These are phyloP conservation scores for Neurospora sp. DNA, from an alignment of 495 filamentous ascomycete species.

Conservation along the genomic window DNA sequence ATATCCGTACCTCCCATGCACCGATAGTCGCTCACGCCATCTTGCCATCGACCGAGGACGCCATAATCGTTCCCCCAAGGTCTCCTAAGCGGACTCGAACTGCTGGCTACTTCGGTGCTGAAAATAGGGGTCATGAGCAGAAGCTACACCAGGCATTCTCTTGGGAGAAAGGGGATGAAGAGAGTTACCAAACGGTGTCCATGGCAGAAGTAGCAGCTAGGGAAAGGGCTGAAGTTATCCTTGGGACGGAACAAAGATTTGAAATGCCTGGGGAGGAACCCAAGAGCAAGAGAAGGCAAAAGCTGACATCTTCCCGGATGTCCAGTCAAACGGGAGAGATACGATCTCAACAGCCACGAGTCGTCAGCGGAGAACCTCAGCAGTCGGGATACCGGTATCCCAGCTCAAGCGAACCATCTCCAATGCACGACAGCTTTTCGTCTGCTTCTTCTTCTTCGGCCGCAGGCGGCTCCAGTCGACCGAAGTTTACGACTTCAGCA, in stretches of 20 bases:
- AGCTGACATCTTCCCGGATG: not conserved
- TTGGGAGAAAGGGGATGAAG: not conserved
- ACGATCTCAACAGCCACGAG: not conserved
- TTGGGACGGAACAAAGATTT: not conserved
- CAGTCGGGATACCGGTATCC: not conserved
- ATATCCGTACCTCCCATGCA: not conserved
- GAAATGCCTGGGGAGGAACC: not conserved
- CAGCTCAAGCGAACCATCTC: not conserved
- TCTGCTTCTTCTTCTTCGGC: not conserved
- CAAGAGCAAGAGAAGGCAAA: constrained; percentile 1
- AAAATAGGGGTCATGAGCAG: not conserved
- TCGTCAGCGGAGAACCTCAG: not conserved
- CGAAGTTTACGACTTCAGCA: not conserved
- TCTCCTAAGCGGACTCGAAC: constrained; percentile 13
- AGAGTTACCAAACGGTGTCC: not conserved
- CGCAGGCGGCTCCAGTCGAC: not conserved
- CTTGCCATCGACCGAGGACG: not conserved
- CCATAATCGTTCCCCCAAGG: constrained; percentile 12
- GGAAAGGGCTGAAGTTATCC: not conserved
- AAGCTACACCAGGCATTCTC: not conserved
- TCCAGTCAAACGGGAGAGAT: not conserved
- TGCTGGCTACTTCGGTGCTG: not conserved
- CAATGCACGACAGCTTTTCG: not conserved
- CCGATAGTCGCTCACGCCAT: not conserved
- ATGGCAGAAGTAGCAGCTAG: not conserved